Evolutionary conservation across 495 filamentous ascomycete genomes (phyloP).

Genomic region (Penicillium maclennaniae): DNA sequence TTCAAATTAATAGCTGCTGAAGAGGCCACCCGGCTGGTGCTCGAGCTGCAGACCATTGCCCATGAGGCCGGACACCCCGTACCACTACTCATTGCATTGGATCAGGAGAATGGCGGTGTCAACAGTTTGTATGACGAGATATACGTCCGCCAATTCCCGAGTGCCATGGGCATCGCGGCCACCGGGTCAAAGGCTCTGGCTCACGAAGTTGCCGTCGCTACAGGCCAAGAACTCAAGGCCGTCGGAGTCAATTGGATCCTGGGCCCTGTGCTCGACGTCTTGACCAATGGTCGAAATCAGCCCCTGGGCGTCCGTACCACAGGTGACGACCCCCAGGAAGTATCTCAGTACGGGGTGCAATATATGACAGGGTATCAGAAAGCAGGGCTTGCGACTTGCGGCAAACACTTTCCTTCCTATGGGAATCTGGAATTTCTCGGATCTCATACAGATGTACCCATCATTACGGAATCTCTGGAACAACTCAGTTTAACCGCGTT

Average conservation of each 20-base stretch:
- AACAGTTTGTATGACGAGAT: constrained; percentile 91
- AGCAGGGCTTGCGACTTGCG: constrained; percentile 77
- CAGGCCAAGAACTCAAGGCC: constrained; percentile 77
- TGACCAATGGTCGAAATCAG: constrained; percentile 85
- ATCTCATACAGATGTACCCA: constrained; percentile 79
- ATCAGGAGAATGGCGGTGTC: constrained; percentile 93
- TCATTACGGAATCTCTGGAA: constrained; percentile 87
- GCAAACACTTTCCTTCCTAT: constrained; percentile 91
- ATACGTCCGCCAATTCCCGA: constrained; percentile 86
- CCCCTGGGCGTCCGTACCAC: constrained; percentile 78
- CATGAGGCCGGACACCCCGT: constrained; percentile 81
- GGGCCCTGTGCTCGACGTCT: constrained; percentile 83
- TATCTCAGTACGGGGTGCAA: constrained; percentile 79
- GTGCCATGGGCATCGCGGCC: constrained; percentile 85
- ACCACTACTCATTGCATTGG: constrained; percentile 77
- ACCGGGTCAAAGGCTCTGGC: constrained; percentile 74
- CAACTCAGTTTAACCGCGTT: constrained; percentile 79
- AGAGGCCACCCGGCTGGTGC: constrained; percentile 73
- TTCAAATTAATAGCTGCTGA: constrained; percentile 60
- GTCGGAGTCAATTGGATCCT: constrained; percentile 90
- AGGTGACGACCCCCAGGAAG: constrained; percentile 85
- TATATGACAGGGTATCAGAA: constrained; percentile 88
- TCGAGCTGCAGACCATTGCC: constrained; percentile 83
- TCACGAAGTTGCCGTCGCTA: constrained; percentile 79
- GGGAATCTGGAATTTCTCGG: constrained; percentile 90